Conservation (phyloP, 2,329 filamentous ascomycete species). For the Xylaria sp. region DNA sequence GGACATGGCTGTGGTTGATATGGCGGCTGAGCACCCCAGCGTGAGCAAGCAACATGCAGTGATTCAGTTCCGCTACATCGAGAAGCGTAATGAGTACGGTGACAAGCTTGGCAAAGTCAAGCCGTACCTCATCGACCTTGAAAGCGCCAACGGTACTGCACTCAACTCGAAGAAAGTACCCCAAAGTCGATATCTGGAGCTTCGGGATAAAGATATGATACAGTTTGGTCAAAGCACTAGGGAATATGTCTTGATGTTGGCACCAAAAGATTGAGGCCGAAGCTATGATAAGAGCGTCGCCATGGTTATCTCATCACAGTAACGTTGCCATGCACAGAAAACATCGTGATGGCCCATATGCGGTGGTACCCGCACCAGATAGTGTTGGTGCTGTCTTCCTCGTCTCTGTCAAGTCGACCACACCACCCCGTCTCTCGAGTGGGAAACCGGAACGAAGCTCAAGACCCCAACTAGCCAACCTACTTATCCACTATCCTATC, state of each 20-base stretch:
- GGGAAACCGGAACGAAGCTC: slow-evolving; percentile 7
- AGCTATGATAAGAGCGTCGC: not conserved
- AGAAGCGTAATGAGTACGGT: slow-evolving; percentile 84
- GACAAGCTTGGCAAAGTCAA: slow-evolving; percentile 79
- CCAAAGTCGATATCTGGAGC: slow-evolving; percentile 79
- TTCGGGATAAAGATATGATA: slow-evolving; percentile 87
- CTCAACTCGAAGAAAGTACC: slow-evolving; percentile 79
- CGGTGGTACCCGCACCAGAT: too few species aligned
- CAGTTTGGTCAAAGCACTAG: slow-evolving; percentile 85
- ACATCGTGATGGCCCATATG: too few species aligned
- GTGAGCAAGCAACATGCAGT: slow-evolving; percentile 95
- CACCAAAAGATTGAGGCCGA: slow-evolving; percentile 50
- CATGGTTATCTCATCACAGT: slow-evolving; percentile 1
- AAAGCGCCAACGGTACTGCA: slow-evolving; percentile 87
- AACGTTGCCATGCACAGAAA: not conserved
- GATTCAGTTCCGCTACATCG: slow-evolving; percentile 86
- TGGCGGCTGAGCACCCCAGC: slow-evolving; percentile 86
- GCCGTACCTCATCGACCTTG: slow-evolving; percentile 91
- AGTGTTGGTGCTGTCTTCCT: not conserved
- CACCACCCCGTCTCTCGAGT: not conserved
- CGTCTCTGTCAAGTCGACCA: not conserved
- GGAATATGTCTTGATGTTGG: slow-evolving; percentile 95
- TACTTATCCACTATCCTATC: not conserved
- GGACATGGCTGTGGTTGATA: slow-evolving; percentile 79
- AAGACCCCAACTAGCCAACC: not conserved